These are phyloP conservation scores for Phaeolepiota aurea DNA, from an alignment of 768 basidiomycete species.

Conservation along the genomic window DNA sequence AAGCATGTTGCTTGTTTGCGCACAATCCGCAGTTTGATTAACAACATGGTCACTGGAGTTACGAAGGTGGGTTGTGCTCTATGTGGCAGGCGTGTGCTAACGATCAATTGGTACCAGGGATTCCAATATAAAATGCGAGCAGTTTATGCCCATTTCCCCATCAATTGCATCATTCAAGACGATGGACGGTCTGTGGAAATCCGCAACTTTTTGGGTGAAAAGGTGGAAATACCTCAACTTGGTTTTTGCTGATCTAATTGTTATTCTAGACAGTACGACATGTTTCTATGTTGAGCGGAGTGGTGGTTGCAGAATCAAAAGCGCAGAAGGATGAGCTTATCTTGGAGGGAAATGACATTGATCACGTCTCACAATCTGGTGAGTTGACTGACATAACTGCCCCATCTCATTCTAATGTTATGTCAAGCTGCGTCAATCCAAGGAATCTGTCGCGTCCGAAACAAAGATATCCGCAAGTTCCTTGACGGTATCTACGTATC, in stretches of 20 bases:
- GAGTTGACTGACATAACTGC: background rate
- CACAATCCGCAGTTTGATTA: constrained; percentile 90
- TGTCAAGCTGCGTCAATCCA: constrained; percentile 86
- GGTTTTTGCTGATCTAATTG: background rate
- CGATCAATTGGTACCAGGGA: constrained; percentile 44
- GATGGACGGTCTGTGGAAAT: constrained; percentile 71
- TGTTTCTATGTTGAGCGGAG: constrained; percentile 87
- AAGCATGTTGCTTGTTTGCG: constrained; percentile 98
- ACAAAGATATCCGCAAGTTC: constrained; percentile 99
- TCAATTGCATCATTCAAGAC: constrained; percentile 93
- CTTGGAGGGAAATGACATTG: constrained; percentile 90
- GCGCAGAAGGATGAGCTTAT: constrained; percentile 93
- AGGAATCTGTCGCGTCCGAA: constrained; percentile 91
- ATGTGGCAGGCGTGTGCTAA: background rate
- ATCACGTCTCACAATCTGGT: constrained; percentile 97
- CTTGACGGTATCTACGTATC: constrained; percentile 92
- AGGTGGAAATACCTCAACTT: constrained; percentile 39
- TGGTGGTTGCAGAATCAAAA: constrained; percentile 77
- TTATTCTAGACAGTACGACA: constrained; percentile 72
- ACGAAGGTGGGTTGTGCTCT: constrained; percentile 58
- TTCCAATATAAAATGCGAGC: constrained; percentile 99
- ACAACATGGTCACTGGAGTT: constrained; percentile 97
- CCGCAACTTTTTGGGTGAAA: constrained; percentile 93
- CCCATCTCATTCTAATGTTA: constrained; percentile 4
- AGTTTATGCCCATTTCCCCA: constrained; percentile 99